Conservation (phyloP, 129 eudicot species). For the Scalesia atractyloides region DNA sequence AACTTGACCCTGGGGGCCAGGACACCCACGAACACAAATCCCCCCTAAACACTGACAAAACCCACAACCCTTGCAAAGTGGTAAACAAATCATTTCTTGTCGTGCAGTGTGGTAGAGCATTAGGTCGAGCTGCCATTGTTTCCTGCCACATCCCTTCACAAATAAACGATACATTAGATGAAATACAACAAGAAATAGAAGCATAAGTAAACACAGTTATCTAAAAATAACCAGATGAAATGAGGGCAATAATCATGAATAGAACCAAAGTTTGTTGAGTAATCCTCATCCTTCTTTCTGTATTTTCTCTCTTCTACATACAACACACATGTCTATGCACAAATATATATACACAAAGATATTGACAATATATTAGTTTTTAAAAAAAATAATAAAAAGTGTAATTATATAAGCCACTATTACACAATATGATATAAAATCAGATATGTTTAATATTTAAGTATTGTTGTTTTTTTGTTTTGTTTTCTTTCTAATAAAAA, state of each 20-base stretch:
- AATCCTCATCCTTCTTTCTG: constrained; percentile 19
- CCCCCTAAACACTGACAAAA: constrained; percentile 22
- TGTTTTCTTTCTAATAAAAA: too few species aligned
- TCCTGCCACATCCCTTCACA: constrained; percentile 17
- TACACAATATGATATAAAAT: too few species aligned
- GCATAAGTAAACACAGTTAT: background rate
- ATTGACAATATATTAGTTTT: background rate
- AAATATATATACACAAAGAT: background rate
- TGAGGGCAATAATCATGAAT: constrained; percentile 9
- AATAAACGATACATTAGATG: background rate
- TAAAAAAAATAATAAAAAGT: background rate
- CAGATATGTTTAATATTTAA: too few species aligned
- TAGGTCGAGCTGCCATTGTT: constrained; percentile 23
- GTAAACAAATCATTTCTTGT: constrained; percentile 9
- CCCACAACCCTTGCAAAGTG: constrained; percentile 23
- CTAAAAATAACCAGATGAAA: constrained; percentile 24
- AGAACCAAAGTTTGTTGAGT: constrained; percentile 14
- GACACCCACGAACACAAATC: constrained; percentile 31
- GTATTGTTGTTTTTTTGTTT: too few species aligned
- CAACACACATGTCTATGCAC: background rate
- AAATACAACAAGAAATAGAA: background rate
- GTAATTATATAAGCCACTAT: too few species aligned
- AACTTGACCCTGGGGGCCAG: constrained; percentile 10
- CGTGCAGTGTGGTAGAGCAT: constrained; percentile 15
- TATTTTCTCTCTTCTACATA: background rate